phyloP scores from a whole-genome alignment of 1,284 basidiomycete species.

The Trichosporon sp. region DNA sequence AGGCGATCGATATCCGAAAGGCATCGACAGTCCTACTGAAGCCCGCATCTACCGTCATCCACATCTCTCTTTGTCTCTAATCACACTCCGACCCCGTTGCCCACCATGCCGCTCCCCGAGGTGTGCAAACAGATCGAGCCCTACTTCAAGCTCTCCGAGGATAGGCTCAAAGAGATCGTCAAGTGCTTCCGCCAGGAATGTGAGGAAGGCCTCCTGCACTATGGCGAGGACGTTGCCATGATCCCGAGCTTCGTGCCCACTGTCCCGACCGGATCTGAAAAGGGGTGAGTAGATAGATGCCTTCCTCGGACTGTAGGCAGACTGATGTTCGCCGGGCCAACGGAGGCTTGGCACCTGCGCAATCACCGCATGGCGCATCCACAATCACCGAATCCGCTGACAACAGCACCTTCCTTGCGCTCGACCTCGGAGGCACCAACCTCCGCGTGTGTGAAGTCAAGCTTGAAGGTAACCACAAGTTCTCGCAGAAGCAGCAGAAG shows the following conservation, averaged over 20 bases:
- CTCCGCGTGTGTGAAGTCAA: constrained; percentile 92
- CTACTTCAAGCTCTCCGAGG: constrained; percentile 63
- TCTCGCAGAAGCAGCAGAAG: constrained; percentile 84
- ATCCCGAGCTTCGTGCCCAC: constrained; percentile 86
- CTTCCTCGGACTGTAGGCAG: not conserved
- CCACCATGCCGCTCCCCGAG: constrained; percentile 23
- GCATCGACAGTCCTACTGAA: too few species aligned
- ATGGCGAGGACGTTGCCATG: constrained; percentile 80
- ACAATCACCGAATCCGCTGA: not conserved
- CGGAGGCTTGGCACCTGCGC: not conserved
- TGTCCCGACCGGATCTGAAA: constrained; percentile 84
- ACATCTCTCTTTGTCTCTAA: not conserved
- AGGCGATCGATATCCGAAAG: not conserved
- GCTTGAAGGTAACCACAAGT: constrained; percentile 81
- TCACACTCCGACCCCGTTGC: too few species aligned
- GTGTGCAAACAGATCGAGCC: constrained; percentile 52
- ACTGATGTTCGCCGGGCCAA: not conserved
- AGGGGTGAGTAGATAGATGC: constrained; percentile 76
- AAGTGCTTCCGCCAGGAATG: constrained; percentile 73
- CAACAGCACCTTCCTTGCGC: constrained; percentile 77
- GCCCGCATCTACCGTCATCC: too few species aligned
- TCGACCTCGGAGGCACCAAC: constrained; percentile 93
- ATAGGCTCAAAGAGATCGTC: constrained; percentile 64
- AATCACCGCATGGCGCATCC: not conserved
- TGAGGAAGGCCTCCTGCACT: constrained; percentile 61